Evolutionary conservation across 108 stramenopile genomes (phyloP), one percentile per base, ranked within the genome.

Genomic region (Cyclotella distinguenda): DNA sequence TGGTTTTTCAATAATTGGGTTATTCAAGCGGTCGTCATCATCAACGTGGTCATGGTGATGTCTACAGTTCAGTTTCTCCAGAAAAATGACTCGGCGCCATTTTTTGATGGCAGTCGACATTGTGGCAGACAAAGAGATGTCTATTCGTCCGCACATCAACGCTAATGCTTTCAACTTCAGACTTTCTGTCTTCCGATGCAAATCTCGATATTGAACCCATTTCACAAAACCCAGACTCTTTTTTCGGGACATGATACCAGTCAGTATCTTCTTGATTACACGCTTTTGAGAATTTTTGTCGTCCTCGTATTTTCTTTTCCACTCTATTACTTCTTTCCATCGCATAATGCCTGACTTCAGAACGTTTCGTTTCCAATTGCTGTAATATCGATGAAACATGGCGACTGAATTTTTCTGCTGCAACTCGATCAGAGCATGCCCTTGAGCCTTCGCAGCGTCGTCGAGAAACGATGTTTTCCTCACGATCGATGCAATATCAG

Each of bases 31-130:
- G n/a, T n/a, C n/a, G n/a, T n/a, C n/a, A n/a, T n/a, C n/a, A n/a
- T n/a, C n/a, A 18, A 35, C 57, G 11, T 11, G n/a, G 21, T 53
- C 22, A 19, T 31, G 27, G 26, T 36, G 16, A 56, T 36, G 13
- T 52, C 30, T 52, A 30, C 36, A 46, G 15, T 50, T 63, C 32
- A 61, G 66, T 43, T 62, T 77, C 31, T 68, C 65, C 16, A 62
- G 25, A 21, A 78, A 30, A 28, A 49, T 58, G 33, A 66, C 36
- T 3, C 80, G 74, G 25, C 72, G 80, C 80, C 80, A 81, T 15
- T 64, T 76, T 58, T 72, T 61, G 43, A 81, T 69, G 26, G 70
- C 61, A 36, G n/a, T 26, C 15, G 40, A 21, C 46, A 49, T 59
- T 18, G 58, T 12, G 10, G 42, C 25, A 33, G 65, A 13, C 3